Evolutionary conservation across 176 grass and related monocot genomes (phyloP).

Genomic region (Melocanna baccifera): DNA sequence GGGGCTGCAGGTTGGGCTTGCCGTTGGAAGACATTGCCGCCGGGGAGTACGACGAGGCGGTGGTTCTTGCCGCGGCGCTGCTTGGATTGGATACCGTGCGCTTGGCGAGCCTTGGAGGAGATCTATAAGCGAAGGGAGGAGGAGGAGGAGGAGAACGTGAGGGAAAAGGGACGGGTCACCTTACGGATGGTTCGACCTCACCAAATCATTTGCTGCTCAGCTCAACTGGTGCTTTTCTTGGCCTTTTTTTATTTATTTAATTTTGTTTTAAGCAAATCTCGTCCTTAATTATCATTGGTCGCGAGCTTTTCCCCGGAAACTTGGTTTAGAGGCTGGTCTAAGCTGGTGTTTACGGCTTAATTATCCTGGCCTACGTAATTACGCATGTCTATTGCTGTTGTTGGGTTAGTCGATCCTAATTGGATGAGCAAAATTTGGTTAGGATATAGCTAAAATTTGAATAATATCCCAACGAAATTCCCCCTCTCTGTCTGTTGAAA

Average conservation of each 20-base stretch:
- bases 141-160: constrained; percentile 29
- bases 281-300: not conserved
- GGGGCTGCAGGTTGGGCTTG: constrained; percentile 66
- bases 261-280: not conserved
- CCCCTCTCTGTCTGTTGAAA: not conserved
- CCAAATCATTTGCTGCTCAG: constrained; percentile 49
- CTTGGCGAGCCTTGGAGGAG: constrained; percentile 21
- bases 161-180: constrained; percentile 71
- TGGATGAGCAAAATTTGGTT: not conserved
- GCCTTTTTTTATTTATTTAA: not conserved
- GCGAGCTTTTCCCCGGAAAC: not conserved
- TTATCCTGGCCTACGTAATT: not conserved
- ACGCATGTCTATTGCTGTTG: not conserved
- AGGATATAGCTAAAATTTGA: not conserved
- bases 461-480: not conserved
- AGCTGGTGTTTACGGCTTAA: not conserved
- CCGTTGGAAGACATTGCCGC: constrained; percentile 56
- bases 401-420: not conserved
- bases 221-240: not conserved
- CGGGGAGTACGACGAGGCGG: not conserved
- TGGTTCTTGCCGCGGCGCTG: not conserved
- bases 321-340: not conserved
- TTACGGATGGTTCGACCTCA: constrained; percentile 69
- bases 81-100: constrained; percentile 28
- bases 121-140: constrained; percentile 41